Base-by-base conservation (phyloP, 352 stramenopile genomes). In the Globisporangium paddicum region DNA sequence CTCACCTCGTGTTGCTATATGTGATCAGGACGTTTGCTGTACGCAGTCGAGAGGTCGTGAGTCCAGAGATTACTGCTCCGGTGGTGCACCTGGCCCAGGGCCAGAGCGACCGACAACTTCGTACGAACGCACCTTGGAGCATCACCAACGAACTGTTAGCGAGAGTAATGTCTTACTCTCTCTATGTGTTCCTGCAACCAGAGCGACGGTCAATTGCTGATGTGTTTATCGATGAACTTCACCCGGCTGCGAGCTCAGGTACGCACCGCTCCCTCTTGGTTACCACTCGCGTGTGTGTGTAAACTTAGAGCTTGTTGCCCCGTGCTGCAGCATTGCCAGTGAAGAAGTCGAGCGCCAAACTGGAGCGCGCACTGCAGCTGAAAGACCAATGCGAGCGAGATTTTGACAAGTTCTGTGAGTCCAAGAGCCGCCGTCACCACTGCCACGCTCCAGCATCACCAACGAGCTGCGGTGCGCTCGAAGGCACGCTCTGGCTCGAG, bases 331-430 rank as follows among this genome's bases (percentile, higher is more conserved):
- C 37, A 1, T 54, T 59, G 6, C 64, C 64, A 1, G 19, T 60
- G 34, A 70, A 64, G 41, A 64, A 59, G 23, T 44, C 35, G 18
- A 83, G 68, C 26, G 63, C 65, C 18, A 89, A 86, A 45, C 41
- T 89, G 25, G 73, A 86, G 49, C 69, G 78, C 5, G 80, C 80
- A 19, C 60, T 90, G 16, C 63, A 73, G 32, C 40, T 87, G 4
- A 82, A 72, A 38, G 72, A 82, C 35, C 66, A 73, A 26, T 88
- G 80, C 48, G 79, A 89, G 34, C 67, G 59, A 10, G 73, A 87
- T 3, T 60, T 89, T 35, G 53, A 72, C 16, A 49, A 42, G 2
- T 77, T 77, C 35, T 87, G 56, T 26, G 75, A 87, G 49, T 55
- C 72, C 10, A 87, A 79, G 51, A 58, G 49, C 11, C 64, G 40